Evolutionary conservation across 352 stramenopile genomes (phyloP).

Genomic region (Pythium brachiatum): DNA sequence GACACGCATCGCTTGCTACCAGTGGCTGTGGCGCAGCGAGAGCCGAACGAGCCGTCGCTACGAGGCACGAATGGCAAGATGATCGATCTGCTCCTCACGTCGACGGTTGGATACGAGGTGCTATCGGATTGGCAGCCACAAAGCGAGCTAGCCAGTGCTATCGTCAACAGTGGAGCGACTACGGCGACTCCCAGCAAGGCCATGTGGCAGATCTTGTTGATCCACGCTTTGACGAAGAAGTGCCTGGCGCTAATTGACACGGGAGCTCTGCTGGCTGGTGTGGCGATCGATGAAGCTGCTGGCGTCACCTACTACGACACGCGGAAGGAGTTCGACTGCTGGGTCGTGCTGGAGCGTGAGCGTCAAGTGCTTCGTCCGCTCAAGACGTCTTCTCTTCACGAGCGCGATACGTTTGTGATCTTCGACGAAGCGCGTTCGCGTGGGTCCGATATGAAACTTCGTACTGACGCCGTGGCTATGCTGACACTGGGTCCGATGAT

Average conservation of each 20-base stretch:
- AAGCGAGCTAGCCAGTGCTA: neutral
- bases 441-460: conserved; percentile 88
- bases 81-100: conserved; percentile 66
- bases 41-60: conserved; percentile 50
- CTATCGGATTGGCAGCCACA: neutral
- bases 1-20: conserved; percentile 84
- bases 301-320: conserved; percentile 89
- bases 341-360: conserved; percentile 73
- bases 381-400: conserved; percentile 63
- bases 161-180: neutral
- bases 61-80: conserved; percentile 85
- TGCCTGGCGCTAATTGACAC: conserved; percentile 83
- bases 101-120: conserved; percentile 31
- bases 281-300: conserved; percentile 40
- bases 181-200: neutral
- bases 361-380: conserved; percentile 42
- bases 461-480: conserved; percentile 57
- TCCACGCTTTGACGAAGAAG: conserved; percentile 33
- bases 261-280: conserved; percentile 74
- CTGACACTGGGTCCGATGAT: conserved; percentile 84
- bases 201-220: conserved; percentile 47
- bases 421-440: conserved; percentile 90
- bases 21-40: conserved; percentile 56
- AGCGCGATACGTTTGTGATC: conserved; percentile 88
- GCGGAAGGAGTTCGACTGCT: conserved; percentile 43